These are phyloP conservation scores for Rhodofomes roseus DNA, from an alignment of 1,284 basidiomycete species.

Conservation along the genomic window DNA sequence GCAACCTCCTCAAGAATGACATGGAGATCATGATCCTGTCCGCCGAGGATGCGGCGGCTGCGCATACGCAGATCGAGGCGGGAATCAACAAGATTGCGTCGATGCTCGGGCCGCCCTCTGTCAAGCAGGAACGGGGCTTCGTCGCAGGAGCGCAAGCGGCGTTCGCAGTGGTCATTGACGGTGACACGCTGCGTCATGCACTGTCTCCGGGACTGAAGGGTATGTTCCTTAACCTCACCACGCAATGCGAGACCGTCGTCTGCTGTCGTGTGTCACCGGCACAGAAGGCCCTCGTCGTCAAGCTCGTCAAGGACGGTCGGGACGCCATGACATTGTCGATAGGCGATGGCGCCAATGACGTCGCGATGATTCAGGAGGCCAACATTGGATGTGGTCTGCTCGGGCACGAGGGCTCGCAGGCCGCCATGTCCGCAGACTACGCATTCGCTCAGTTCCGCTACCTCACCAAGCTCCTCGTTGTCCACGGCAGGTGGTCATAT, in stretches of 20 bases:
- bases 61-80: conserved; percentile 86
- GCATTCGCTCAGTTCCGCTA: conserved; percentile 97
- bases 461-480: conserved; percentile 88
- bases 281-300: conserved; percentile 95
- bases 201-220: conserved; percentile 76
- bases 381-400: conserved; percentile 94
- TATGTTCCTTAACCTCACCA: conserved; percentile 88
- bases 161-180: conserved; percentile 96
- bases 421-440: conserved; percentile 98
- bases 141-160: conserved; percentile 63
- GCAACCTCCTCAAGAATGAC: conserved; percentile 86
- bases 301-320: conserved; percentile 91
- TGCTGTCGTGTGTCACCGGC: conserved; percentile 96
- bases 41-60: conserved; percentile 72
- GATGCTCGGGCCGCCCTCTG: conserved; percentile 61
- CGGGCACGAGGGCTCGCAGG: conserved; percentile 95
- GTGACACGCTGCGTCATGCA: conserved; percentile 87
- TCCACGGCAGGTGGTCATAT: conserved; percentile 97
- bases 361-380: conserved; percentile 98
- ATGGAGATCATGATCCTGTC: conserved; percentile 98
- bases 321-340: conserved; percentile 97
- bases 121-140: conserved; percentile 60
- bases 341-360: conserved; percentile 95
- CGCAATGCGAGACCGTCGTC: conserved; percentile 95
- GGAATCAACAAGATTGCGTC: conserved; percentile 94